Conservation (phyloP, 148 eudicot species). For the Bassia scoparia region DNA sequence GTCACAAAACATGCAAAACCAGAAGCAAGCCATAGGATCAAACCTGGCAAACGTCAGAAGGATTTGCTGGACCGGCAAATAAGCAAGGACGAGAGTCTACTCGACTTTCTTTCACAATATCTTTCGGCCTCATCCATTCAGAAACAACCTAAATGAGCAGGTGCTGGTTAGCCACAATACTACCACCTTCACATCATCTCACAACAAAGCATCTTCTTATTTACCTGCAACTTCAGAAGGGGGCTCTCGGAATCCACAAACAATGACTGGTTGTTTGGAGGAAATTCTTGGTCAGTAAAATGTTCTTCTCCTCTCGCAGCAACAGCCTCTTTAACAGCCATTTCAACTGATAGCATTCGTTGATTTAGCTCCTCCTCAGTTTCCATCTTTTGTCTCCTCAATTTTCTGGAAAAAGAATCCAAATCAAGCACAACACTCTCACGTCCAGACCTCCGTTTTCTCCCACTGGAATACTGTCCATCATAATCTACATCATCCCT, state of each 20-base stretch:
- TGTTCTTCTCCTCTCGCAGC: conserved; percentile 78
- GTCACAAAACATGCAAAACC: neutral
- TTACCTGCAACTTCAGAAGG: conserved; percentile 77
- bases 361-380: conserved; percentile 85
- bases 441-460: conserved; percentile 81
- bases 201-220: conserved; percentile 4
- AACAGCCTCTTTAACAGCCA: conserved; percentile 96
- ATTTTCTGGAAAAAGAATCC: conserved; percentile 83
- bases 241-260: conserved; percentile 80
- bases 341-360: conserved; percentile 91
- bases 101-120: conserved; percentile 70
- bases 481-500: conserved; percentile 99
- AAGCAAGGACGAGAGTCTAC: conserved; percentile 71
- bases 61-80: conserved; percentile 82
- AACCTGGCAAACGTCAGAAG: conserved; percentile 99
- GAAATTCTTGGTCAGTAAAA: conserved; percentile 96
- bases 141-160: conserved; percentile 65
- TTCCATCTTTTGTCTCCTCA: conserved; percentile 83
- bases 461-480: conserved; percentile 99
- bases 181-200: conserved; percentile 3
- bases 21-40: conserved; percentile 15
- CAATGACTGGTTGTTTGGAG: conserved; percentile 79
- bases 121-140: conserved; percentile 83
- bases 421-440: conserved; percentile 68
- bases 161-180: conserved; percentile 12